Base-by-base conservation (phyloP, 2,329 filamentous ascomycete species). In the Beauveria pseudobassiana region DNA sequence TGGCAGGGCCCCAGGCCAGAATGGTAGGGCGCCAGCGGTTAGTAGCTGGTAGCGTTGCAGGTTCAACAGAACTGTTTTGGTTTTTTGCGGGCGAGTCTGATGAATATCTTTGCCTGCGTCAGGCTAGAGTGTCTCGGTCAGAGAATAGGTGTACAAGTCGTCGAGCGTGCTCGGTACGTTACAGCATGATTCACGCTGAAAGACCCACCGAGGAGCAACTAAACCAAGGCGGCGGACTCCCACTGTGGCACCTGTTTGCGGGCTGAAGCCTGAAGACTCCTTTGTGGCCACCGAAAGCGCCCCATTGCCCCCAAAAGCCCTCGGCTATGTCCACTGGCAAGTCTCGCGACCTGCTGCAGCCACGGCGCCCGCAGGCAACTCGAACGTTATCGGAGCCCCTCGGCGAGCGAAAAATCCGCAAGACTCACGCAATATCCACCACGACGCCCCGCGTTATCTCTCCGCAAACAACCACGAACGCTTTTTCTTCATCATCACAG, bases 361-460 rank as follows among this genome's bases (percentile, higher is more conserved):
- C 24, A 12, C 18, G 28, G 14, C 16, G 14, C 24, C 24, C 16
- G 12, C 18, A 22, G 22, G 22, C 20, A 26, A 42, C 34, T 42
- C 22, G 45, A 20, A 53, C 58, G 46, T 51, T 58, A 58, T 62
- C 61, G 61, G 56, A 63, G 28, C 43, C 61, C 61, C 61, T 60
- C 61, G 61, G 61, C 51, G 38, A 38, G 61, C 61, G 55, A 54
- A 54, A 63, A 63, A 34, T 50, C 50, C 56, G 61, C 49, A 55
- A 46, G 38, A 57, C 40, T 48, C 45, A 45, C 22, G 18, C 16
- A 24, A 59, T 51, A 45, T 42, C 61, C 54, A 55, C 54, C 46
- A 43, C 53, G 40, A 38, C 61, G 54, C 61, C 61, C 61, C 61
- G 61, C 61, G 61, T 62, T 40, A 8, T 14, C 46, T 45, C 61